A percentile compares a stretch with the other conserved stretches of the same genome.
Conservation (phyloP, 495 filamentous ascomycete species). For the Daldinia vernicosa region DNA sequence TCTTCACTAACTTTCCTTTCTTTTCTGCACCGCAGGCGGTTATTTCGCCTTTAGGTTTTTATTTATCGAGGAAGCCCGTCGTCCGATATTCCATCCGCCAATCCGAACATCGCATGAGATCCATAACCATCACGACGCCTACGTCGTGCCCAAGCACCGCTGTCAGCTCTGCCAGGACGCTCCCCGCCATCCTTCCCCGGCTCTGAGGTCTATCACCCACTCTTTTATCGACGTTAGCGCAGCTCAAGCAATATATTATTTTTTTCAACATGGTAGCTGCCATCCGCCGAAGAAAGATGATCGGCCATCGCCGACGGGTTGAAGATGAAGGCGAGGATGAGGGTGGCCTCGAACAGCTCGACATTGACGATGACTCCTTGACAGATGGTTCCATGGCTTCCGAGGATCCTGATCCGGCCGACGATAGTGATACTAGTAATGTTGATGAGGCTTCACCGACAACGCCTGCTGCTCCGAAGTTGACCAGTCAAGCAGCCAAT, state of each 20-base stretch:
- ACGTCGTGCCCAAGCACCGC: constrained; percentile 41
- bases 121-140: constrained; percentile 44
- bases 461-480: constrained; percentile 51
- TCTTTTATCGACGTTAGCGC: constrained; percentile 22
- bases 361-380: constrained; percentile 81
- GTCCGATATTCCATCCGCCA: constrained; percentile 35
- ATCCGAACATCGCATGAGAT: constrained; percentile 45
- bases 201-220: constrained; percentile 16
- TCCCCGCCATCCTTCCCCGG: constrained; percentile 14
- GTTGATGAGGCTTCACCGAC: constrained; percentile 67
- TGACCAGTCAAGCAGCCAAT: constrained; percentile 52
- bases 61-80: constrained; percentile 39
- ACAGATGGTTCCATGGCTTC: constrained; percentile 80
- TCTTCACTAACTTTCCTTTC: constrained; percentile 39
- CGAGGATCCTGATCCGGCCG: constrained; percentile 79
- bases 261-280: constrained; percentile 64
- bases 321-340: constrained; percentile 85
- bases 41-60: constrained; percentile 44
- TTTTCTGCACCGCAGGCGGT: constrained; percentile 49
- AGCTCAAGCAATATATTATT: constrained; percentile 16
- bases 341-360: constrained; percentile 69
- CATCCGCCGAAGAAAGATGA: constrained; percentile 72
- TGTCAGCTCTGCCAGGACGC: constrained; percentile 37
- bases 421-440: constrained; percentile 79
- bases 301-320: constrained; percentile 77